Conservation (phyloP, 1,284 basidiomycete species). For the Taiwanofungus camphoratus region DNA sequence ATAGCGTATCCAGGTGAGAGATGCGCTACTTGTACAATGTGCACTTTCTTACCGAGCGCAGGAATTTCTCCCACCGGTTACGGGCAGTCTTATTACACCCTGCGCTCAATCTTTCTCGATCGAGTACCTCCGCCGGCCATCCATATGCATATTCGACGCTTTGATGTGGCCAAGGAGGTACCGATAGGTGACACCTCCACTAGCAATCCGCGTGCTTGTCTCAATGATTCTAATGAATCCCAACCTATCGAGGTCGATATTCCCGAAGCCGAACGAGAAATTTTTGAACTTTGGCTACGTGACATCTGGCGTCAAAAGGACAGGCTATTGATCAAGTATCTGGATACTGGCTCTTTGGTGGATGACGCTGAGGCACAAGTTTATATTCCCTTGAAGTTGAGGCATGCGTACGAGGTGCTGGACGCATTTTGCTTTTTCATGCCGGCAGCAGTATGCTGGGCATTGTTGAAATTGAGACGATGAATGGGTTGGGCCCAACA, state of each 20-base stretch:
- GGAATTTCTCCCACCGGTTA: constrained; percentile 66
- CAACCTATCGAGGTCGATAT: constrained; percentile 51
- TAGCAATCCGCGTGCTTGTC: constrained; percentile 29
- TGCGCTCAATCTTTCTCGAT: constrained; percentile 84
- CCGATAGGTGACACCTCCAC: constrained; percentile 57
- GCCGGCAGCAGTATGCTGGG: constrained; percentile 49
- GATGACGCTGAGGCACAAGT: constrained; percentile 26
- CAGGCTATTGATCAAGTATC: constrained; percentile 59
- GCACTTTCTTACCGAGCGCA: constrained; percentile 22
- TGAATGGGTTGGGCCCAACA: not conserved
- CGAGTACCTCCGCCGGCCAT: constrained; percentile 80
- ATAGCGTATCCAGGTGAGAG: constrained; percentile 79
- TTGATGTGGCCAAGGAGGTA: constrained; percentile 58
- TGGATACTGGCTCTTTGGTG: constrained; percentile 40
- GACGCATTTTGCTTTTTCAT: constrained; percentile 68
- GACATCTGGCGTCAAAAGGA: constrained; percentile 85
- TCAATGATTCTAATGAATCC: constrained; percentile 27
- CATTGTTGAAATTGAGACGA: constrained; percentile 36
- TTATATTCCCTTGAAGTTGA: constrained; percentile 57
- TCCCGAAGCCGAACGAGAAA: constrained; percentile 58
- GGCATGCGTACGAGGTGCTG: constrained; percentile 45
- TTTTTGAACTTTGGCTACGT: constrained; percentile 83
- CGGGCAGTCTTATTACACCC: constrained; percentile 82
- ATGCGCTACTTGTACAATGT: not conserved
- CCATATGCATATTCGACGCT: constrained; percentile 81